Base-by-base conservation (phyloP, 169 alveolate species). In the Fabrea salina region DNA sequence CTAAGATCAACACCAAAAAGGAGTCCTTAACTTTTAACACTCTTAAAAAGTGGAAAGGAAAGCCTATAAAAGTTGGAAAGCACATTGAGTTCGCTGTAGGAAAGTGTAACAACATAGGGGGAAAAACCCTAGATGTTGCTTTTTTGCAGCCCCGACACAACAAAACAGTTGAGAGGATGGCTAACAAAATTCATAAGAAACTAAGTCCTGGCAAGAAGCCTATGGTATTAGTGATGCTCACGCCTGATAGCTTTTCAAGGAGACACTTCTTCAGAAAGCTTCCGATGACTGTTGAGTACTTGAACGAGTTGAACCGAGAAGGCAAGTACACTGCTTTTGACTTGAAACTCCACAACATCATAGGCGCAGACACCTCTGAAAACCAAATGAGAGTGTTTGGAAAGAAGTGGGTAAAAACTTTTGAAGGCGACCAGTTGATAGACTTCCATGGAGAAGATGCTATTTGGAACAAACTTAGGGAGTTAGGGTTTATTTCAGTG, bases 341-440 rank as follows among this genome's bases (percentile, higher is more conserved):
- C 56, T 66, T 66, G 33, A 39, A 39, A 66, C 56, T 66, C 37
- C 76, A 66, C 40, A 66, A 66, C 30, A 66, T 37, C n/a, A 33
- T 37, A n/a, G 76, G 58, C 25, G 57, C 51, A 11, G 32, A 27
- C 66, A 37, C 76, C 5, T 25, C 66, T 70, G 67, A 70, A 25
- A 70, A 70, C 49, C 79, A 70, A 33, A 41, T 57, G 19, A 37
- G 33, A n/a, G n/a, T 66, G n/a, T 66, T 66, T 25, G 57, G 76
- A 0, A 66, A 35, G n/a, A 37, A 66, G 56, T 66, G 35, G 22
- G 22, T 39, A 19, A 43, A 33, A 25, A 25, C 37, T 8, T 58
- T 11, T 11, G 11, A 44, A 44, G 16, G 22, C 11, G 22, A 44
- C 22, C 16, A 44, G 16, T 11, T 44, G 16, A 44, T 11, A 11